Conservation (phyloP, 148 eudicot genomes). For the Cornus kousa region DNA sequence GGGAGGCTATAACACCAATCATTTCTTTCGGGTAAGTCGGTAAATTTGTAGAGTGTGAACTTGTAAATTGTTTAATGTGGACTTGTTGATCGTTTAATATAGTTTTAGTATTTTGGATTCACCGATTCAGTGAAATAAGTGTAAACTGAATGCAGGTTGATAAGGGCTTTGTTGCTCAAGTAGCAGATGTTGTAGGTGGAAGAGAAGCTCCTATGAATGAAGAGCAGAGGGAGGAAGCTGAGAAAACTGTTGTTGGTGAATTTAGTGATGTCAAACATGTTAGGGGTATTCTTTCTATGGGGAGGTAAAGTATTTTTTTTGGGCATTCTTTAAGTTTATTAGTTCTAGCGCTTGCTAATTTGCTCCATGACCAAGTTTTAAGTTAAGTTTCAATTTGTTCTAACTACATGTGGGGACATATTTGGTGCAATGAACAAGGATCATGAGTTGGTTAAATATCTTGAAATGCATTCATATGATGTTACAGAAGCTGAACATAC, state of each 20-base stretch:
- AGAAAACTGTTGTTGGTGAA: constrained; percentile 82
- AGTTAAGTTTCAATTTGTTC: neutral
- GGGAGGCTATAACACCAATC: constrained; percentile 92
- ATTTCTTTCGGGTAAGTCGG: constrained; percentile 78
- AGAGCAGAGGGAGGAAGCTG: constrained; percentile 77
- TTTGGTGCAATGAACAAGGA: neutral
- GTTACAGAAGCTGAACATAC: constrained; percentile 1
- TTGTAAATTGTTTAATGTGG: neutral
- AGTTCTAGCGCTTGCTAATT: neutral
- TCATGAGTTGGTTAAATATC: neutral
- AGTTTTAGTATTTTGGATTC: neutral
- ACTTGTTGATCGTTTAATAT: neutral
- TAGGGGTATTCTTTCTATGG: constrained; percentile 96
- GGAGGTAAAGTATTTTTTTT: constrained; percentile 50
- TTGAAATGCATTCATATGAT: neutral
- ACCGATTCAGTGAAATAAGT: neutral
- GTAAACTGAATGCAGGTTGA: constrained; percentile 57
- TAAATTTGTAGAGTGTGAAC: constrained; percentile 2
- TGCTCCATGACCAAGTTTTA: neutral
- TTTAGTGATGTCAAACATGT: constrained; percentile 94
- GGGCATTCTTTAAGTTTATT: constrained; percentile 2
- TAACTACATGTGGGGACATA: neutral
- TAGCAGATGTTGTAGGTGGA: constrained; percentile 87
- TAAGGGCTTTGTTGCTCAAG: constrained; percentile 98
- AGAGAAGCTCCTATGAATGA: constrained; percentile 88